Base-by-base conservation (phyloP, 2,329 filamentous ascomycete species). In the Lomentospora prolificans region DNA sequence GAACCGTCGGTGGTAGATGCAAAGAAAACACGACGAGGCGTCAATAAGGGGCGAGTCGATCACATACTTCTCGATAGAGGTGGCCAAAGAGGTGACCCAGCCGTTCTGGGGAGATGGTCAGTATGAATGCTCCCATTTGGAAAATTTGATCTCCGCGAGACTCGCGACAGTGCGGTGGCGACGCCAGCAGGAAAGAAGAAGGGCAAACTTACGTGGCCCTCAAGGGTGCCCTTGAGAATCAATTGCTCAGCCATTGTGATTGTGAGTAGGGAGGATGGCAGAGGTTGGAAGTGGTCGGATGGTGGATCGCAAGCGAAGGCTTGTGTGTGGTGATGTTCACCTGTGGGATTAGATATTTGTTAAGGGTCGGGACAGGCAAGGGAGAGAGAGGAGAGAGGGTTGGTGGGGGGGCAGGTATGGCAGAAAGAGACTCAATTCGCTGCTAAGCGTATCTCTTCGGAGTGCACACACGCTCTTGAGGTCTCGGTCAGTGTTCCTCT, bases 51-150 rank as follows among this genome's bases (percentile, higher is more conserved):
- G 57, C 48, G 17, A 53, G 62, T 68, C 58, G 68, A 65, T 60
- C 62, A 64, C 86, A 73, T 86, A 95, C 90, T 96, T 96, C 87
- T 97, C 92, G 80, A 96, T 87, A 69, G 92, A 96, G 75, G 92
- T 97, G 69, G 92, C 92, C 79, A 97, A 84, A 80, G 85, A 90
- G 78, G 92, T 97, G 80, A 97, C 92, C 92, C 92, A 97, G 84
- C 92, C 92, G 83, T 88, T 94, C 80, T 84, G 67, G 30, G 4
- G 36, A 27, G 10, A 30, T 25, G 14, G 63, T 63, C 53, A 57
- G 52, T 28, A 31, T 3, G 44, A 41, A 39, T 50, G 30, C n/a
- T 25, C 24, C 27, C 22, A 10, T 30, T 30, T 33, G 52, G 58
- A 55, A n/a, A 51, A 17, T 56, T 58, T 33, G 25, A 60, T 62